Evolutionary conservation across 1,284 basidiomycete species (phyloP).

Genomic region (Leccinum colubrinum): DNA sequence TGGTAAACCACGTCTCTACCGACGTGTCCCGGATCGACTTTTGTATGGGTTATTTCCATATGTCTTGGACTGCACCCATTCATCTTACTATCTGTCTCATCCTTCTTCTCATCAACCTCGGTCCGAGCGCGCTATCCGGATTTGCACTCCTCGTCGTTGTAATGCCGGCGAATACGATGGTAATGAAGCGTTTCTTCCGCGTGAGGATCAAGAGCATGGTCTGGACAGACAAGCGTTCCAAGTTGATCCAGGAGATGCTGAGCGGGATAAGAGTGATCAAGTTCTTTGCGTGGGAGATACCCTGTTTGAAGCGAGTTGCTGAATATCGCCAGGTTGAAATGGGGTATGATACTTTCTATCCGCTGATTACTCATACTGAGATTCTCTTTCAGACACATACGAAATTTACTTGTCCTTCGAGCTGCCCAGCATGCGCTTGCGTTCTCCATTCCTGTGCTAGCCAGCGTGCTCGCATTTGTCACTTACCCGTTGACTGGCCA

Average conservation of each 20-base stretch:
- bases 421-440: too few species aligned
- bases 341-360: too few species aligned
- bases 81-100: background rate
- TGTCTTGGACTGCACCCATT: background rate
- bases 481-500: conserved; percentile 45
- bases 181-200: conserved; percentile 76
- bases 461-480: too few species aligned
- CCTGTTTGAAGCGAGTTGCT: too few species aligned
- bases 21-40: background rate
- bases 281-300: too few species aligned
- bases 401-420: conserved; percentile 34
- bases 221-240: conserved; percentile 90
- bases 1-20: background rate
- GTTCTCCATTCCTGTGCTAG: too few species aligned
- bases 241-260: conserved; percentile 80
- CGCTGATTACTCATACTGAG: background rate
- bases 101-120: conserved; percentile 48
- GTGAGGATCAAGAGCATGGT: conserved; percentile 77
- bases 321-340: too few species aligned
- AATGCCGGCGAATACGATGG: conserved; percentile 58
- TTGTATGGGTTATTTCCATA: background rate
- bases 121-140: conserved; percentile 78
- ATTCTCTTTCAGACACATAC: conserved; percentile 53
- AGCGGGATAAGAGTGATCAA: conserved; percentile 87
- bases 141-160: conserved; percentile 77